phyloP scores from a whole-genome alignment of 257 asterid genomes.

The Nicotiana noctiflora region DNA sequence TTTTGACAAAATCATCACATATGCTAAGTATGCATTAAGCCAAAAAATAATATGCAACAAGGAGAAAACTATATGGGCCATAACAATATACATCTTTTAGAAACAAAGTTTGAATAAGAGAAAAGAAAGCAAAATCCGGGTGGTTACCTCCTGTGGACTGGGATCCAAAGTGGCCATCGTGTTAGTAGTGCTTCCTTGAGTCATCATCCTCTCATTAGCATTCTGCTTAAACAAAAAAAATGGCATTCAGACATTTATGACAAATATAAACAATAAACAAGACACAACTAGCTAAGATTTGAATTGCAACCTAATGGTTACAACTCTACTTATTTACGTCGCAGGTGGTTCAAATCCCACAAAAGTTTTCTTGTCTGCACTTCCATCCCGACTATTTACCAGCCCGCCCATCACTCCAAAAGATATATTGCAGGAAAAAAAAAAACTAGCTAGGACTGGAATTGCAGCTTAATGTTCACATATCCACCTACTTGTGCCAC shows the following conservation, averaged over 20 bases:
- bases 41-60: background rate
- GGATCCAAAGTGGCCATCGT: conserved; percentile 33
- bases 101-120: background rate
- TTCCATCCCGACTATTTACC: background rate
- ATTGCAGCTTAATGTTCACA: background rate
- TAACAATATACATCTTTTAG: background rate
- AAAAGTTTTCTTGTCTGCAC: background rate
- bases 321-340: background rate
- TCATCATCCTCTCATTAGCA: conserved; percentile 48
- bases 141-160: conserved; percentile 56
- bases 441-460: background rate
- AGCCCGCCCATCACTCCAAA: background rate
- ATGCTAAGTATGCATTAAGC: background rate
- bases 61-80: background rate
- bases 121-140: background rate
- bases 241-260: background rate
- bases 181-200: conserved; percentile 60
- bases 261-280: background rate
- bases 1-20: conserved; percentile 4
- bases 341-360: background rate
- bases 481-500: background rate
- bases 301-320: background rate
- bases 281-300: background rate
- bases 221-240: conserved; percentile 17
- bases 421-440: background rate